Conservation (phyloP, 345 rosid species). For the Chamaenerion angustifolium region DNA sequence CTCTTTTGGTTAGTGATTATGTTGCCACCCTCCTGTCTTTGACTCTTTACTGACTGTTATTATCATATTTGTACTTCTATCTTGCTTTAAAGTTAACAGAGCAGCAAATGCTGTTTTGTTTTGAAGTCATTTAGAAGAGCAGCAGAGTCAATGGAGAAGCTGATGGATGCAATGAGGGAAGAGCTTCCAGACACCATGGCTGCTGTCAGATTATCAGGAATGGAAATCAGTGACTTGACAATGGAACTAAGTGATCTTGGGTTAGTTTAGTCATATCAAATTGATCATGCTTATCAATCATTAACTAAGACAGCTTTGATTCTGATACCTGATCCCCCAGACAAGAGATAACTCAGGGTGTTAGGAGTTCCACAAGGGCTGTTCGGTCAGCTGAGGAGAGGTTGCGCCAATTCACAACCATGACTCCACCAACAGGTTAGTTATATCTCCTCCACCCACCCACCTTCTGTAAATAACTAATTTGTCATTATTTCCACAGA, state of each 20-base stretch:
- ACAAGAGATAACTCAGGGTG: constrained; percentile 76
- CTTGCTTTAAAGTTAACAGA: neutral
- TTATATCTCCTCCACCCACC: neutral
- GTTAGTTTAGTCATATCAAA: constrained; percentile 17
- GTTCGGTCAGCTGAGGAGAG: constrained; percentile 83
- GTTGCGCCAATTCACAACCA: constrained; percentile 40
- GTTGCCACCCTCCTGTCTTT: neutral
- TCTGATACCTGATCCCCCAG: constrained; percentile 18
- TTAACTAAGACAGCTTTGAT: neutral
- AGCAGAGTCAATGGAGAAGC: constrained; percentile 74
- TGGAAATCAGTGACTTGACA: constrained; percentile 90
- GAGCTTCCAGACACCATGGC: constrained; percentile 96
- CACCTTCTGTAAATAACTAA: neutral
- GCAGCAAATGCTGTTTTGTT: neutral
- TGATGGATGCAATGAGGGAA: constrained; percentile 74
- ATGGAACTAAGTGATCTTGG: constrained; percentile 89
- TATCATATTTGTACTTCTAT: neutral
- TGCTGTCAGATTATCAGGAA: constrained; percentile 72
- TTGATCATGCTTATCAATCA: neutral
- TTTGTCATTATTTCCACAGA: neutral
- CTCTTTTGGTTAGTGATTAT: constrained; percentile 50
- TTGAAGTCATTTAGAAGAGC: constrained; percentile 71
- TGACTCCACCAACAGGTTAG: constrained; percentile 33
- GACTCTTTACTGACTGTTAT: neutral
- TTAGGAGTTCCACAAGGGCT: constrained; percentile 58